A percentile compares a stretch with the other conserved stretches of the same genome.
These are phyloP conservation scores for Melastoma candidum DNA, from an alignment of 441 rosid genomes.

Conservation along the genomic window DNA sequence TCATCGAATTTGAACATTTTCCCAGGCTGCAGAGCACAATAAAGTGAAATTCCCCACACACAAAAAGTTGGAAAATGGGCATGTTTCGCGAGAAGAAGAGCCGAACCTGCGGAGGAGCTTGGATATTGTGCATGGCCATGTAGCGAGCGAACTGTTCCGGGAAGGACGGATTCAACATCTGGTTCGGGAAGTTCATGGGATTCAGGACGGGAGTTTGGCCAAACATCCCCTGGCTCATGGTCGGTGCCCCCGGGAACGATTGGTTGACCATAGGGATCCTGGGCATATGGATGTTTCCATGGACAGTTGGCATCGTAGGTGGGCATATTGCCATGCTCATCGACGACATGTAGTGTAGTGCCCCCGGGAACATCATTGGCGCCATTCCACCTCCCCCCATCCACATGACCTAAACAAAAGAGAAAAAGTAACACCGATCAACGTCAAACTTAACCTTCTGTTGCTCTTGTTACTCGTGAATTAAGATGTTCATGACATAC, in stretches of 20 bases:
- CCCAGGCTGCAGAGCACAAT: slow-evolving; percentile 29
- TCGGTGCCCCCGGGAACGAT: slow-evolving; percentile 25
- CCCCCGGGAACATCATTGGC: slow-evolving; percentile 57
- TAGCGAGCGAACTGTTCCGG: slow-evolving; percentile 38
- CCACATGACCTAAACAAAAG: slow-evolving; percentile 47
- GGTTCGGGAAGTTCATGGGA: slow-evolving; percentile 27
- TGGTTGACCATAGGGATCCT: slow-evolving; percentile 34
- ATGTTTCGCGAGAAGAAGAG: not conserved
- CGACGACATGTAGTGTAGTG: slow-evolving; percentile 41
- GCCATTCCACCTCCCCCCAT: slow-evolving; percentile 57
- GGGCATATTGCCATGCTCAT: slow-evolving; percentile 49
- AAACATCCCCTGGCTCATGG: slow-evolving; percentile 27
- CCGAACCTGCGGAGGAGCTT: slow-evolving; percentile 43
- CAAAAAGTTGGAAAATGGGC: not conserved
- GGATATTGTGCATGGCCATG: slow-evolving; percentile 45
- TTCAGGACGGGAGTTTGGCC: slow-evolving; percentile 30
- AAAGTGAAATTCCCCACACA: not conserved
- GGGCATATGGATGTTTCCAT: slow-evolving; percentile 30
- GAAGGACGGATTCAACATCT: slow-evolving; percentile 32
- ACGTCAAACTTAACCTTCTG: not conserved
- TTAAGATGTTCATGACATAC: slow-evolving; percentile 11
- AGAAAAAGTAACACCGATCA: not conserved
- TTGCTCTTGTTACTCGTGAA: not conserved
- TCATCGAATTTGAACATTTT: slow-evolving; percentile 41
- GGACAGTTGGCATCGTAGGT: slow-evolving; percentile 22